Evolutionary conservation across 495 filamentous ascomycete species (phyloP).

Genomic region (Chaetomidium leptoderma): DNA sequence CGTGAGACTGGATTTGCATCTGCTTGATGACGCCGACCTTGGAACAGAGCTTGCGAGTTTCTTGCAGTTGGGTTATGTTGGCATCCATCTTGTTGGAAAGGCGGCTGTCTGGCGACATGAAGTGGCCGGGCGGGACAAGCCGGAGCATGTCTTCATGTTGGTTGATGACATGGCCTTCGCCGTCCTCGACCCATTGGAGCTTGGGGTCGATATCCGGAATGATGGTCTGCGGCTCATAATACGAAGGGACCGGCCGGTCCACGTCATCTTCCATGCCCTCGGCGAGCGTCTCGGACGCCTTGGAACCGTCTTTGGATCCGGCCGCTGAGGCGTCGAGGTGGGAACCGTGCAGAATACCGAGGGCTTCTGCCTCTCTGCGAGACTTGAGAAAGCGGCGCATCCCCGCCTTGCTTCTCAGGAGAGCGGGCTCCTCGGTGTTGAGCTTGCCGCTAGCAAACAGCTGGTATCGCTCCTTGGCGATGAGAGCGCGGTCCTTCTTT

Average conservation of each 20-base stretch:
- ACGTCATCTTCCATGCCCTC: conserved; percentile 88
- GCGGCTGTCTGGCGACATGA: conserved; percentile 69
- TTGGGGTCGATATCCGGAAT: conserved; percentile 77
- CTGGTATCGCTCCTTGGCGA: conserved; percentile 73
- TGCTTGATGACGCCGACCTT: conserved; percentile 98
- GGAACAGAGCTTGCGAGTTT: conserved; percentile 89
- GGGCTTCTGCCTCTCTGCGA: conserved; percentile 57
- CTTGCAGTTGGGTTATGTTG: conserved; percentile 94
- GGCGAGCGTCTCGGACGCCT: conserved; percentile 67
- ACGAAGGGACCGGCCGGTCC: conserved; percentile 77
- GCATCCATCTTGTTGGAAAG: conserved; percentile 77
- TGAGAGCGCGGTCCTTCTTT: conserved; percentile 87
- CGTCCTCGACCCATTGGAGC: conserved; percentile 81
- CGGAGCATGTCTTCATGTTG: conserved; percentile 75
- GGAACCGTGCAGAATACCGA: conserved; percentile 29
- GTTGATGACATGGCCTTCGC: conserved; percentile 79
- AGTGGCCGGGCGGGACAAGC: conserved; percentile 67
- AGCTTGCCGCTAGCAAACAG: conserved; percentile 80
- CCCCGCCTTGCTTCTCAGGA: conserved; percentile 65
- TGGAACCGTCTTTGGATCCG: conserved; percentile 37
- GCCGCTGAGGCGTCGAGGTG: conserved; percentile 46
- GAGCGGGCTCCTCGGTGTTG: conserved; percentile 80
- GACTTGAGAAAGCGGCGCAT: conserved; percentile 72
- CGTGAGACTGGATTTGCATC: conserved; percentile 97
- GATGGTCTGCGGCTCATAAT: conserved; percentile 81